Evolutionary conservation across 257 asterid species (phyloP).

Genomic region (Solanum rostratum): DNA sequence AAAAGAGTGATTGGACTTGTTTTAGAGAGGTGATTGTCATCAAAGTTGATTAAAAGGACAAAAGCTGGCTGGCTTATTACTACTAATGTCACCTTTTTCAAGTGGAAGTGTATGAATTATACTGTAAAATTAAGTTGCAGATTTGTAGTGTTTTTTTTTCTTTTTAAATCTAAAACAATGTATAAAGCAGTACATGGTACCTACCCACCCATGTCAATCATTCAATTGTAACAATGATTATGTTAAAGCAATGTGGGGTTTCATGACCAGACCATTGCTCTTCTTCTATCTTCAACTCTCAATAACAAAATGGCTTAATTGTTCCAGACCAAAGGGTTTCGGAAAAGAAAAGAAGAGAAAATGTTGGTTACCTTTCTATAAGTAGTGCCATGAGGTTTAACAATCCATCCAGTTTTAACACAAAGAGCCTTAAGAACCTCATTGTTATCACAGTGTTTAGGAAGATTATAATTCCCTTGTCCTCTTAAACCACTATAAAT

Average conservation of each 20-base stretch:
- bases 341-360: neutral
- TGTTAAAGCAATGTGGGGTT: neutral
- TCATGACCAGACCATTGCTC: neutral
- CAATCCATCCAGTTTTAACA: constrained; percentile 91
- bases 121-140: neutral
- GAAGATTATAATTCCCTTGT: constrained; percentile 85
- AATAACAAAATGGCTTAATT: too few relatives aligned
- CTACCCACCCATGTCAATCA: neutral
- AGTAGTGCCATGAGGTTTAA: constrained; percentile 93
- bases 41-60: neutral
- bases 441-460: constrained; percentile 90
- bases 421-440: constrained; percentile 96
- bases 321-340: too few relatives aligned
- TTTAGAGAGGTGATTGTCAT: neutral
- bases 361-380: constrained; percentile 60
- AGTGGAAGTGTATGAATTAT: neutral
- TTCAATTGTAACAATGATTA: neutral
- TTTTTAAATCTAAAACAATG: neutral
- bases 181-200: neutral
- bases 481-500: constrained; percentile 84
- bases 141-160: neutral
- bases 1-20: neutral
- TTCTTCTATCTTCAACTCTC: neutral
- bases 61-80: neutral
- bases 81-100: neutral